phyloP scores from a whole-genome alignment of 495 filamentous ascomycete genomes.

The Aspergillus bridgeri region DNA sequence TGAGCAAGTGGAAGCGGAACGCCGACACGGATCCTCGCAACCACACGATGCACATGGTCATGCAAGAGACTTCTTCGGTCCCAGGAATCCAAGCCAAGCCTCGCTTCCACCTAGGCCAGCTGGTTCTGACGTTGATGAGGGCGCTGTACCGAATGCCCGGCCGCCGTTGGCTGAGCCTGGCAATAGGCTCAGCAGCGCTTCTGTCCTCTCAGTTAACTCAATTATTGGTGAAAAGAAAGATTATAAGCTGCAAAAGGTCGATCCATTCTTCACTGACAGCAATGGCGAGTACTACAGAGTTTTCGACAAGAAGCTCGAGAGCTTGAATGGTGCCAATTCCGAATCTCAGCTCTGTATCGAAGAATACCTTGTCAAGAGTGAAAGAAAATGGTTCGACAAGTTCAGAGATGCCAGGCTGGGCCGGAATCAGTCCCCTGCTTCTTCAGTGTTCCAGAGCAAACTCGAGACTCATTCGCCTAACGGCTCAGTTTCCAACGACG shows the following conservation, averaged over 20 bases:
- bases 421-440: slow-evolving; percentile 43
- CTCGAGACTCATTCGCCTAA: slow-evolving; percentile 30
- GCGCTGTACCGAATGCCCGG: slow-evolving; percentile 28
- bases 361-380: slow-evolving; percentile 61
- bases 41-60: slow-evolving; percentile 16
- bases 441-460: slow-evolving; percentile 39
- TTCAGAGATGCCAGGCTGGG: slow-evolving; percentile 58
- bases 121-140: slow-evolving; percentile 39
- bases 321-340: slow-evolving; percentile 54
- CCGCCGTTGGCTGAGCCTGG: slow-evolving; percentile 33
- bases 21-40: slow-evolving; percentile 18
- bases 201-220: slow-evolving; percentile 50
- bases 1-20: slow-evolving; percentile 33
- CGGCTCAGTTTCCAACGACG: slow-evolving; percentile 36
- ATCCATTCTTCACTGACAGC: slow-evolving; percentile 68
- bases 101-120: slow-evolving; percentile 28
- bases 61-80: slow-evolving; percentile 15
- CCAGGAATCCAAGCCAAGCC: slow-evolving; percentile 30
- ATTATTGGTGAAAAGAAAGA: slow-evolving; percentile 61
- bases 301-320: slow-evolving; percentile 60
- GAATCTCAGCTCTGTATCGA: slow-evolving; percentile 63
- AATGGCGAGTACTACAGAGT: slow-evolving; percentile 58
- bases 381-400: slow-evolving; percentile 67
- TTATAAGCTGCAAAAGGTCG: slow-evolving; percentile 64
- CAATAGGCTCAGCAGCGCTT: slow-evolving; percentile 41